Conservation (phyloP, 768 basidiomycete genomes). For the Pisolithus tinctorius region DNA sequence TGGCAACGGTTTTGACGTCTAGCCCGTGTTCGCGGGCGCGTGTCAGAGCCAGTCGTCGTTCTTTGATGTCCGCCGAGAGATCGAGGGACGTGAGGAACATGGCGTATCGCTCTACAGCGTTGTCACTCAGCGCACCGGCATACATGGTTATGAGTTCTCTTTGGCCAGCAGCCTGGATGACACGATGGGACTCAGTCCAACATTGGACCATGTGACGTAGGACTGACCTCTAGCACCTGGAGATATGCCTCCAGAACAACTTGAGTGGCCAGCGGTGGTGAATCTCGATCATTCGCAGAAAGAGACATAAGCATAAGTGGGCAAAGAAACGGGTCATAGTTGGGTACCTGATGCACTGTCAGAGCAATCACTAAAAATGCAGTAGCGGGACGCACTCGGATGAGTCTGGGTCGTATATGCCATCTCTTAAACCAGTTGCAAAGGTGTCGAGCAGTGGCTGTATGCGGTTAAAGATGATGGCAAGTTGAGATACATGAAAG, state of each 20-base stretch:
- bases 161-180: slow-evolving; percentile 58
- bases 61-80: slow-evolving; percentile 52
- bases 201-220: background rate
- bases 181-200: background rate
- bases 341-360: slow-evolving; percentile 43
- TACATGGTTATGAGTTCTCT: slow-evolving; percentile 90
- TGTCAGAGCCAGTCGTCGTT: slow-evolving; percentile 63
- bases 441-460: slow-evolving; percentile 64
- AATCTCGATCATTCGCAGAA: slow-evolving; percentile 75
- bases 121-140: slow-evolving; percentile 82
- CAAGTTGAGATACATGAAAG: slow-evolving; percentile 77
- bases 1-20: slow-evolving; percentile 73
- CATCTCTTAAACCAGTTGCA: slow-evolving; percentile 48
- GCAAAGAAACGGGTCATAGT: slow-evolving; percentile 86
- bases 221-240: slow-evolving; percentile 70
- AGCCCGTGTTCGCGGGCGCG: slow-evolving; percentile 81
- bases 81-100: slow-evolving; percentile 79
- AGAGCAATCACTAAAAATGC: background rate
- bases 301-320: slow-evolving; percentile 69
- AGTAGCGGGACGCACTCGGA: slow-evolving; percentile 45
- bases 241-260: slow-evolving; percentile 85
- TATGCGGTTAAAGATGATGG: slow-evolving; percentile 69
- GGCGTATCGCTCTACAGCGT: slow-evolving; percentile 89
- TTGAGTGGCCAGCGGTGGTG: slow-evolving; percentile 72
- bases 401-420: slow-evolving; percentile 39